A percentile compares a stretch with the other conserved stretches of the same genome.
phyloP scores from a whole-genome alignment of 176 grass and related monocot genomes.

The Zoysia pacifica region DNA sequence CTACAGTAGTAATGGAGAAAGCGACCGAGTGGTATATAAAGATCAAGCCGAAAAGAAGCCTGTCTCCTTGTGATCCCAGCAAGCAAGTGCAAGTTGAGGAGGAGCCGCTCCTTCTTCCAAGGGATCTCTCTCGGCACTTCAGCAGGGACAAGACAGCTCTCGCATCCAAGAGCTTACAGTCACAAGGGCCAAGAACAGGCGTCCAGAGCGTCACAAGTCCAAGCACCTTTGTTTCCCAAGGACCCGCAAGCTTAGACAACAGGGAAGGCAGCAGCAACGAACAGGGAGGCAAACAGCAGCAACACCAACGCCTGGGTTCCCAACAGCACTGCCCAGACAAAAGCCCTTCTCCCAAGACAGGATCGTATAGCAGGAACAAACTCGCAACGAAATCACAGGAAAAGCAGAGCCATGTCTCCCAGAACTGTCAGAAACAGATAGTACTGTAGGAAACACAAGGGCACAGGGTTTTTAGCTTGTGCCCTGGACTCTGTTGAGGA shows the following conservation, averaged over 20 bases:
- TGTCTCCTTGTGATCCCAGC: neutral
- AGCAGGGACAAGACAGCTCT: constrained; percentile 9
- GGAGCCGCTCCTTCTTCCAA: constrained; percentile 13
- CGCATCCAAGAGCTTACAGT: constrained; percentile 36
- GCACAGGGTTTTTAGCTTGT: constrained; percentile 11
- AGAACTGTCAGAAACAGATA: neutral
- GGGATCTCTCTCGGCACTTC: neutral
- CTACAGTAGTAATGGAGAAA: neutral
- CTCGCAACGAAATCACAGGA: constrained; percentile 39
- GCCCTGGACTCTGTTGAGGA: constrained; percentile 10
- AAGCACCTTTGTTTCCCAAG: neutral
- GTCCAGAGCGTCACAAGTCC: constrained; percentile 35
- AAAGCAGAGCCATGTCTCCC: constrained; percentile 42
- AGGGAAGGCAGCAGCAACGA: neutral
- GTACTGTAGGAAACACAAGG: constrained; percentile 22
- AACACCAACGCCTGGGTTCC: constrained; percentile 39
- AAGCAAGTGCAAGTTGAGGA: neutral
- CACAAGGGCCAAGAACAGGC: constrained; percentile 23
- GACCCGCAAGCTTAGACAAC: constrained; percentile 1
- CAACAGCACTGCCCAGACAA: constrained; percentile 23
- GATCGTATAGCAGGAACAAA: neutral
- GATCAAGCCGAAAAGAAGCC: neutral
- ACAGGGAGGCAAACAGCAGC: constrained; percentile 28
- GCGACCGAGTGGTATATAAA: neutral
- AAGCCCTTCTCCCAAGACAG: constrained; percentile 19